Percentiles rank a stretch among this genome's conserved stretches.
phyloP scores from a whole-genome alignment of 768 basidiomycete genomes.

The Boletellus sp. region DNA sequence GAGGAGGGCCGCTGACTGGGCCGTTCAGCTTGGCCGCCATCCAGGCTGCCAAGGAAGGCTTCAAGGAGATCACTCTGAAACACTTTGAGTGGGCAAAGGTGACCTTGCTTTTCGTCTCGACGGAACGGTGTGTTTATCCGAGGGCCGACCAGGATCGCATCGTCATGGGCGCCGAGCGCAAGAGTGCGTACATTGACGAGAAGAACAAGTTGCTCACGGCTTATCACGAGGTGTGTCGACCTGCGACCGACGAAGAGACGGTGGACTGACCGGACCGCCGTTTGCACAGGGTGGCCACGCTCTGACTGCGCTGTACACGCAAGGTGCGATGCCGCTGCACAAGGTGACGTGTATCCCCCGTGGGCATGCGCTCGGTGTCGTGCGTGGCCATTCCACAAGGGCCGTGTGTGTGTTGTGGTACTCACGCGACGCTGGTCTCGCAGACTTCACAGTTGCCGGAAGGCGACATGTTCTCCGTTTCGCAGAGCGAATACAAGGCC shows the following conservation, averaged over 20 bases:
- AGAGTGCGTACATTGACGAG: slow-evolving; percentile 83
- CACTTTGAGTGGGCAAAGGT: slow-evolving; percentile 99
- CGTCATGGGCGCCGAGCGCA: slow-evolving; percentile 94
- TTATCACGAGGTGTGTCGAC: slow-evolving; percentile 78
- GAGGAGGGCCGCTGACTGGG: background rate
- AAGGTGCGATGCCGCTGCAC: slow-evolving; percentile 94
- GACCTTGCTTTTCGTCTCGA: slow-evolving; percentile 1
- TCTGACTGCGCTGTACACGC: slow-evolving; percentile 89
- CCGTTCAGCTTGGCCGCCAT: slow-evolving; percentile 78
- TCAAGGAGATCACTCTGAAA: slow-evolving; percentile 61
- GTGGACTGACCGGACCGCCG: slow-evolving; percentile 3
- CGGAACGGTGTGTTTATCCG: background rate
- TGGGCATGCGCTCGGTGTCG: slow-evolving; percentile 87
- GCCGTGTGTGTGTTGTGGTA: background rate
- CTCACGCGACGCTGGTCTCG: slow-evolving; percentile 10
- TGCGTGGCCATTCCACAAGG: slow-evolving; percentile 36
- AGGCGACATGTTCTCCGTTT: slow-evolving; percentile 70
- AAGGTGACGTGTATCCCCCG: slow-evolving; percentile 98
- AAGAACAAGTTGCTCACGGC: slow-evolving; percentile 88
- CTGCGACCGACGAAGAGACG: background rate
- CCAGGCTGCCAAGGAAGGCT: slow-evolving; percentile 85
- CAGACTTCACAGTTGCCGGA: slow-evolving; percentile 79
- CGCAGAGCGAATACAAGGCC: slow-evolving; percentile 70
- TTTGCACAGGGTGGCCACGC: slow-evolving; percentile 78
- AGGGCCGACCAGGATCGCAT: slow-evolving; percentile 70